Base-by-base conservation (phyloP, 176 grass and related monocot species). In the Raddia distichophylla region DNA sequence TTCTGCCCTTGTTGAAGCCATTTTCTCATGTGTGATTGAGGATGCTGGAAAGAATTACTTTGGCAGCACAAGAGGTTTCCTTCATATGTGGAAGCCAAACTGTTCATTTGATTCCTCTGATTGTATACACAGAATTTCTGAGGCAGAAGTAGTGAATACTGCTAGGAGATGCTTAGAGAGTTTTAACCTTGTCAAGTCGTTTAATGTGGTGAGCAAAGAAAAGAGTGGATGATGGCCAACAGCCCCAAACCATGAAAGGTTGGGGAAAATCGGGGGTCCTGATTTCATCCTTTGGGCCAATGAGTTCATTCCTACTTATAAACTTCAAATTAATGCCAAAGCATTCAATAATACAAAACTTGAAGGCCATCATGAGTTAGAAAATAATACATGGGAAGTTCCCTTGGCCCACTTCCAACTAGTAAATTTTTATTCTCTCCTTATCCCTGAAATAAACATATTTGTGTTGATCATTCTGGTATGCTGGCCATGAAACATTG, bases 391-490 rank as follows among this genome's bases (percentile, higher is more conserved):
- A 72, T 84, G 81, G 84, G 92, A 98, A 87, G 86, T 93, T 93
- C 86, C 88, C 68, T 88, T 98, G 79, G 67, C 92, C 90, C 92
- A 94, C 67, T 86, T 83, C 71, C 92, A 98, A 88, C 90, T 98
- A 92, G 95, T 98, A 98, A 20, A 85, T 78, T 87, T 50, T 75
- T 78, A 59, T 43, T 59, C 82, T 5, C 74, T 69, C 22, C 40
- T 45, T 75, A 20, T 75, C 18, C 54, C 88, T 60, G 19, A 44
- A 64, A 43, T 47, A 52, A 33, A 44, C 62, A 76, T 64, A 70
- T 54, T 59, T 65, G 5, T 46, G 74, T 69, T 77, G 7, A 33
- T 64, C 16, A 20, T 56, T 45, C 16, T 33, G 44, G 74, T 50
- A n/a, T n/a, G n/a, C n/a, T n/a, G n/a, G n/a, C n/a, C n/a, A n/a